phyloP scores from a whole-genome alignment of 306 rosid genomes.

The Elaeagnus macrophylla region DNA sequence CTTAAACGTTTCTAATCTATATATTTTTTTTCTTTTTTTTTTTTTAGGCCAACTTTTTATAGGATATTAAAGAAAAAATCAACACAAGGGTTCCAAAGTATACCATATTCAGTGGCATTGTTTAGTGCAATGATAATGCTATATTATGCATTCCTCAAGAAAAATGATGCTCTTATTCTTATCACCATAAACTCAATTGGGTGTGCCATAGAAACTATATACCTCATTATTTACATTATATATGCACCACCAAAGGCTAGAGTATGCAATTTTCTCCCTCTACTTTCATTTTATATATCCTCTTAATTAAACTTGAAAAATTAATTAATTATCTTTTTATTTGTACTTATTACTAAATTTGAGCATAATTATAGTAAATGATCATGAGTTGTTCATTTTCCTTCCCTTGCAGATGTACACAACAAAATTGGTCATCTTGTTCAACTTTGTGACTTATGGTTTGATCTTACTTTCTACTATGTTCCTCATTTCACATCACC shows the following conservation, averaged over 20 bases:
- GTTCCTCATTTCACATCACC: background rate
- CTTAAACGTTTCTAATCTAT: background rate
- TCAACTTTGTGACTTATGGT: conserved; percentile 18
- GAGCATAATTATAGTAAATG: too few species aligned
- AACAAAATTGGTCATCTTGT: conserved; percentile 17
- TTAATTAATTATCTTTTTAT: too few species aligned
- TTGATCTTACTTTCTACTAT: conserved; percentile 8
- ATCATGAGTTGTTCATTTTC: too few species aligned
- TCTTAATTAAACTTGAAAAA: too few species aligned
- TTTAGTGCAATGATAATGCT: conserved; percentile 31
- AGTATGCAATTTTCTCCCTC: conserved; percentile 5
- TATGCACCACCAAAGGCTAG: conserved; percentile 19
- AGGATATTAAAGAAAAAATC: conserved; percentile 23
- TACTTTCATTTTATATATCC: background rate
- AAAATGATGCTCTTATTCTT: conserved; percentile 8
- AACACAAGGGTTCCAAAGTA: conserved; percentile 23
- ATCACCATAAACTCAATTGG: conserved; percentile 29
- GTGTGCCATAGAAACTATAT: conserved; percentile 15
- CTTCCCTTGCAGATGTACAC: conserved; percentile 21
- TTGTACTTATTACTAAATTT: too few species aligned
- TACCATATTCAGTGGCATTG: conserved; percentile 36
- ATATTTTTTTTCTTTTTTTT: background rate
- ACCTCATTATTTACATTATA: conserved; percentile 20
- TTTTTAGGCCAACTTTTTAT: conserved; percentile 29
- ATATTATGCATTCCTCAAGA: conserved; percentile 30